Evolutionary conservation across 2,329 filamentous ascomycete species (phyloP), one percentile per base, ranked within the genome.

Genomic region (Hymenoscyphus occultus): DNA sequence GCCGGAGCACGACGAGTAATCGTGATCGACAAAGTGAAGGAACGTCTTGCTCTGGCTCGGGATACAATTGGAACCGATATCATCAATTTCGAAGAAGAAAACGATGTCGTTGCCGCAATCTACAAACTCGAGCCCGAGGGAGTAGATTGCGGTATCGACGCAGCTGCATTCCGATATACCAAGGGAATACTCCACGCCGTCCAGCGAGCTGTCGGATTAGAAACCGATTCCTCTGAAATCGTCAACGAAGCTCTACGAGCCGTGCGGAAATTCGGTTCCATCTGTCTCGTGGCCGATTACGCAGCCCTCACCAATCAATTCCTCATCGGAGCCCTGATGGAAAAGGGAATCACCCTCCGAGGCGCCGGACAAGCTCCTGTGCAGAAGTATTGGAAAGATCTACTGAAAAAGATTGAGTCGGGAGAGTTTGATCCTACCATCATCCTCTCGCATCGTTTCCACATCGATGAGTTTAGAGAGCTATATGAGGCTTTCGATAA

Each of bases 391-490:
- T 96, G 91, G 92, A 81, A 92, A 35, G 84, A 90, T 1, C 80
- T 96, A 28, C 80, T 94, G 58, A 78, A 84, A 68, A 79, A 80
- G 76, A 89, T 96, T 68, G 83, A 88, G 71, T 81, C 80, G 31
- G 86, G 86, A 39, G 82, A 88, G 68, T 85, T 96, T 56, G 87
- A 96, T 66, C 91, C 91, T 0, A 77, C 89, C 35, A 87, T 90
- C 74, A 96, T 96, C 90, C 80, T 96, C 1, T 90, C 88, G 2
- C 92, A 96, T 76, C 87, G 92, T 12, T 85, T 92, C 64, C 83
- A 84, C 32, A 82, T 96, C 3, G 90, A 94, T 68, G 90, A 93
- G 70, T 83, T 90, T 65, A 86, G 86, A 65, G 85, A 86, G 72
- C 79, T 90, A 0, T 91, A 91, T 71, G 78, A 81, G 64, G 71